Base-by-base conservation (phyloP, 2,329 filamentous ascomycete species). In the Fusarium chaquense region DNA sequence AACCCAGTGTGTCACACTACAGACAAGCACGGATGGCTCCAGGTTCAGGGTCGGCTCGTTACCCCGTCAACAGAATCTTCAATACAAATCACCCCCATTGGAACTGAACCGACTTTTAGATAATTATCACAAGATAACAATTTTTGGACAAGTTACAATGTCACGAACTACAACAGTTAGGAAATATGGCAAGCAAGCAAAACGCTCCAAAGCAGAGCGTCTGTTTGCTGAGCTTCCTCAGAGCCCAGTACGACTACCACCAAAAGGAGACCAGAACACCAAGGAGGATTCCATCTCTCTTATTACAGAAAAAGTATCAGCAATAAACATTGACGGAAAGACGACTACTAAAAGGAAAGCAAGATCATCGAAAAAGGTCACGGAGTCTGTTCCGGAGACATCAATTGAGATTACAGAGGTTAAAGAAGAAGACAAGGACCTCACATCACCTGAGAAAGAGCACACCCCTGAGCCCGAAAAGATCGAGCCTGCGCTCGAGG, bases 171-270 rank as follows among this genome's bases (percentile, higher is more conserved):
- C 78, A 5, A 75, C 80, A 20, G 71, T 80, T 12, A 83, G 84
- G 4, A 85, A 81, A 60, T 88, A 88, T 77, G 86, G 86, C 61
- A 86, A 84, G 63, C 79, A 79, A 45, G 79, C 80, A 32, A 85
- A 80, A 62, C 82, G 83, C 45, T 79, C 83, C 28, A 85, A 81
- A 62, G 79, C 82, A 20, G 81, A 85, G 43, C 80, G 83, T 24
- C 76, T 86, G 45, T 86, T 87, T 67, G 82, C 82, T 22, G 84
- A 86, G 69, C 76, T 88, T 11, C 84, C 85, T 1, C 82, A 82
- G 60, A 86, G 83, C 45, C 86, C 86, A 5, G 65, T 82, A 52
- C 82, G 83, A 49, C 76, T 69, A 45, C 49, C 35, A 13, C 49
- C 49, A 71, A 72, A 40, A 52, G 62, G 32, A 52, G 65, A 40